A percentile compares a stretch with the other conserved stretches of the same genome.
phyloP scores from a whole-genome alignment of 176 grass and related monocot species.

The Phoenix dactylifera region DNA sequence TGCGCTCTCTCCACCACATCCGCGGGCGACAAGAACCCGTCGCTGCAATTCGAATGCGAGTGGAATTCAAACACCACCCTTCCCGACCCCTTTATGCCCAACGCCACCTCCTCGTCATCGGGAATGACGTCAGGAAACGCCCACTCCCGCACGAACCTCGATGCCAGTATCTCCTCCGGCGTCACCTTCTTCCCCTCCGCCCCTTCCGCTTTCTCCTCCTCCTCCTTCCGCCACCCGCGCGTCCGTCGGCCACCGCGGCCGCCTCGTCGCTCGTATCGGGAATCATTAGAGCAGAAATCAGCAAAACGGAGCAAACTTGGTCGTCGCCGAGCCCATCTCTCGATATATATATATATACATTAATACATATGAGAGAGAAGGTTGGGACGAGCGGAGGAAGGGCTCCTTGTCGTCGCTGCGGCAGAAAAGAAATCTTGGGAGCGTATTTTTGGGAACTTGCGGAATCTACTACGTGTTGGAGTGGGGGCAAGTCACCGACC shows the following conservation, averaged over 20 bases:
- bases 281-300: too few relatives aligned
- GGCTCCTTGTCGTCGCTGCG: too few relatives aligned
- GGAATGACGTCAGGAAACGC: slow-evolving; percentile 18
- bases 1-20: slow-evolving; percentile 59
- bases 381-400: too few relatives aligned
- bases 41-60: slow-evolving; percentile 58
- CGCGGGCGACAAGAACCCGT: slow-evolving; percentile 63
- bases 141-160: slow-evolving; percentile 46
- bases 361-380: too few relatives aligned
- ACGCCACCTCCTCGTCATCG: slow-evolving; percentile 1
- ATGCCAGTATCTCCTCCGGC: slow-evolving; percentile 47
- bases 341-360: too few relatives aligned
- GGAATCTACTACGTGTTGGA: too few relatives aligned
- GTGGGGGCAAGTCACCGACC: too few relatives aligned
- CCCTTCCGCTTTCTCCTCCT: slow-evolving; percentile 19
- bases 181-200: slow-evolving; percentile 31
- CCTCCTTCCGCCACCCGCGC: slow-evolving; percentile 9
- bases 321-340: too few relatives aligned
- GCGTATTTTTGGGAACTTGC: too few relatives aligned
- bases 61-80: slow-evolving; percentile 58
- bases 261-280: background rate
- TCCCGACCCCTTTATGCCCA: background rate
- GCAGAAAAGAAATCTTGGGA: too few relatives aligned
- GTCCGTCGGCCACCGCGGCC: background rate
- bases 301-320: too few relatives aligned